Conservation (phyloP, 371 early-diverging fungal species). For the Thermomucor indicae-seudaticae region DNA sequence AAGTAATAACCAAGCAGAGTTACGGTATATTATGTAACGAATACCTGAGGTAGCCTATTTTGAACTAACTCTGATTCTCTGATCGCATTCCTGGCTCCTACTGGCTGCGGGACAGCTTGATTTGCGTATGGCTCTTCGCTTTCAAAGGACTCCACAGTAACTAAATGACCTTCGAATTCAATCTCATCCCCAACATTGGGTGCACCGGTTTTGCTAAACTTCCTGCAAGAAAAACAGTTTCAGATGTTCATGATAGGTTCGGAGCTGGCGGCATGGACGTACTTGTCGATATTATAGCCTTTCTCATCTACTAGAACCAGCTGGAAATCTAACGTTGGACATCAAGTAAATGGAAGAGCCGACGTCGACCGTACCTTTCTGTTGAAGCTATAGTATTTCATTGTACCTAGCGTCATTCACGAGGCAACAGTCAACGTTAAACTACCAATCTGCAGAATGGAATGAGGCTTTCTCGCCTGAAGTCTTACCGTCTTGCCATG, state of each 20-base stretch:
- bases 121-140: constrained; percentile 4
- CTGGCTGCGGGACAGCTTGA: neutral
- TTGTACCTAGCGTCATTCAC: constrained; percentile 18
- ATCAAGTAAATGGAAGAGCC: neutral
- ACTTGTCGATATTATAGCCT: constrained; percentile 45
- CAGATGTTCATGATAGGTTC: neutral
- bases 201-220: constrained; percentile 37
- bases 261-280: neutral
- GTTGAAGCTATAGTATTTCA: constrained; percentile 40
- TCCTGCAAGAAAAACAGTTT: constrained; percentile 15
- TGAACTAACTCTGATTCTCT: neutral
- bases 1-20: no score
- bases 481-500: constrained; percentile 59
- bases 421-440: neutral
- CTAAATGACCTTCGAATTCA: constrained; percentile 58
- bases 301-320: constrained; percentile 43
- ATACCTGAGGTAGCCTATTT: no score
- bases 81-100: neutral
- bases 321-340: no score
- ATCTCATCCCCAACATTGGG: constrained; percentile 53
- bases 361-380: constrained; percentile 25
- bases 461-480: no score
- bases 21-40: no score
- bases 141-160: constrained; percentile 42
- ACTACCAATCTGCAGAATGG: no score